Base-by-base conservation (phyloP, 2,329 filamentous ascomycete species). In the Paecilomyces fulvus region DNA sequence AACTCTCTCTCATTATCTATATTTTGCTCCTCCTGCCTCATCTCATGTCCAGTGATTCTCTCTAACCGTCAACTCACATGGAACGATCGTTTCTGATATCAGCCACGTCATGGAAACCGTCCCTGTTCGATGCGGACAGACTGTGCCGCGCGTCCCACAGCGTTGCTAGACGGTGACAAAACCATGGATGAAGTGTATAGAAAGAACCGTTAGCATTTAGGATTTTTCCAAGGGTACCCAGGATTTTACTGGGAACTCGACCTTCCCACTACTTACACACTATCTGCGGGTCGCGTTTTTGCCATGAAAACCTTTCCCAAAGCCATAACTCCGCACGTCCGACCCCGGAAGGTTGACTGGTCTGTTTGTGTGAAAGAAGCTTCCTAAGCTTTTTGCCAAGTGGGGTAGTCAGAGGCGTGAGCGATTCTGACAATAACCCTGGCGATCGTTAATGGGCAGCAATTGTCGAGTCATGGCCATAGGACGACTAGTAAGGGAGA, bases 311-410 rank as follows among this genome's bases (percentile, higher is more conserved):
- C 14, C 6, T 43, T 43, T 43, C 4, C 37, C 37, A 17, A 43
- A 43, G 7, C 7, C 37, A 43, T 43, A n/a, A 43, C 37, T 43
- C 37, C 37, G 37, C 37, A 43, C 37, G 37, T 20, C 37, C 33
- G 33, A 37, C 33, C 33, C 33, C 37, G 37, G 37, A 43, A 43
- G 37, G 17, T 17, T 43, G 4, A 43, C 30, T 31, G n/a, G 37
- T 7, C 14, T 49, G 48, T 23, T 14, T 49, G 25, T 9, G 7
- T 28, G 48, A 28, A 49, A 49, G 48, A 49, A 49, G 48, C 48
- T 49, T 49, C 48, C 48, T 28, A 49, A 49, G 48, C 48, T 49
- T 49, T 49, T 28, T 49, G 48, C 48, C 21, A 49, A 49, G 48
- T 49, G 48, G 48, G 48, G 20, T 12, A 14, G n/a, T n/a, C n/a